Percentiles rank a stretch among this genome's conserved stretches.
Conservation (phyloP, 352 stramenopile genomes). For the Phytophthora litchii region DNA sequence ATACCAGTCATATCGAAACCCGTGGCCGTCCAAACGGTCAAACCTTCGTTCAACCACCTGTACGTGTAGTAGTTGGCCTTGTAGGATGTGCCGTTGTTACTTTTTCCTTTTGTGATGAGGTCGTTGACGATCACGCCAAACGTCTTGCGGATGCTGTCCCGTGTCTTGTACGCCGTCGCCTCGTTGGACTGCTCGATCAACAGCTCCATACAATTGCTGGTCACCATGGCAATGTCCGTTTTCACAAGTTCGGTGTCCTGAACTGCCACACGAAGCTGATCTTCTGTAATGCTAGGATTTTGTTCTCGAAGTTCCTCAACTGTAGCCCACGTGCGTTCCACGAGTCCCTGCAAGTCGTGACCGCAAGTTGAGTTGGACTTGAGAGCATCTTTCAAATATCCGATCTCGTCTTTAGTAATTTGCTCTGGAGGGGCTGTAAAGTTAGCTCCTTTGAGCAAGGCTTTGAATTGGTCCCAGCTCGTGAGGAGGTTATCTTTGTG, state of each 20-base stretch:
- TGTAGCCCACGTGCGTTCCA: conserved; percentile 22
- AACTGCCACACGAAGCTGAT: conserved; percentile 34
- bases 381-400: conserved; percentile 31
- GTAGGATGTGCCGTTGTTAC: conserved; percentile 27
- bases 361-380: conserved; percentile 37
- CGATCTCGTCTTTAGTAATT: conserved; percentile 33
- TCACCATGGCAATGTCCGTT: conserved; percentile 38
- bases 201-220: conserved; percentile 39
- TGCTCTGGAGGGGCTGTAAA: conserved; percentile 21
- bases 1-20: conserved; percentile 35
- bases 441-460: conserved; percentile 31
- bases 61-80: conserved; percentile 21
- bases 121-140: conserved; percentile 34
- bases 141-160: conserved; percentile 30
- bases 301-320: conserved; percentile 25
- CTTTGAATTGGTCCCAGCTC: conserved; percentile 26
- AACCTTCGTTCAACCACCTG: conserved; percentile 16
- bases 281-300: conserved; percentile 28
- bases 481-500: conserved; percentile 23
- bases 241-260: conserved; percentile 38
- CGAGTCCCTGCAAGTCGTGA: conserved; percentile 27
- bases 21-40: conserved; percentile 20
- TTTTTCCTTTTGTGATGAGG: conserved; percentile 25
- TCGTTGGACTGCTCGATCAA: conserved; percentile 26
- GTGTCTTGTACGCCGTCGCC: conserved; percentile 26